Base-by-base conservation (phyloP, 306 rosid genomes). In the Carpinus viminea region DNA sequence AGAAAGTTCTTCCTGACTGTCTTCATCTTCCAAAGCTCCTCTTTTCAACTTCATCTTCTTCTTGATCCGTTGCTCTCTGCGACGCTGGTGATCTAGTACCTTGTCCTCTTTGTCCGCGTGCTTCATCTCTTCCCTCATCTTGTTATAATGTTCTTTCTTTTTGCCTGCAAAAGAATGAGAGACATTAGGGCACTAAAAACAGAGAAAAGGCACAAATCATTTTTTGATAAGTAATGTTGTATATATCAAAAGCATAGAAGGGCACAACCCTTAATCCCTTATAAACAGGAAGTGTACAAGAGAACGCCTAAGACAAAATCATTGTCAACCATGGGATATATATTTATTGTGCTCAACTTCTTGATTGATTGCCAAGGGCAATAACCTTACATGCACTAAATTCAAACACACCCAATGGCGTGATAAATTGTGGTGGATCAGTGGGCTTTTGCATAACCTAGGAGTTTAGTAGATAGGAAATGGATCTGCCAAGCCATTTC, bases 61-160 rank as follows among this genome's bases (percentile, higher is more conserved):
- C 86, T 93, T 93, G 34, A 81, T 81, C 68, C 92, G 83, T 80
- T 90, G 91, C 46, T 91, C 93, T 64, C 89, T 84, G 0, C 61
- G 92, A 36, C 99, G 97, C 72, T 91, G 79, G 4, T 87, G 91
- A 28, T 92, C 91, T 10, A 85, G 31, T 81, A 84, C 80, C 73
- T 89, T 91, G 85, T 92, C 99, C 80, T 91, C 96, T 86, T 85
- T 90, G 86, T 95, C 99, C 34, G 77, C 93, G 83, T 80, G 81
- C 87, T 84, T 90, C 76, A 93, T 77, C 79, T 88, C 96, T 73
- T 87, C 98, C 70, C 91, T 90, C 89, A 90, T 79, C 87, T 82
- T 90, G 74, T 83, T 90, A 76, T 95, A 91, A 84, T 72, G 87
- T 69, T 90, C 91, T 15, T 88, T 73, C 78, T 90, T 95, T 89